A percentile compares a stretch with the other conserved stretches of the same genome.
These are phyloP conservation scores for Metschnikowia hibisci DNA, from an alignment of 805 yeast genomes.

Conservation along the genomic window DNA sequence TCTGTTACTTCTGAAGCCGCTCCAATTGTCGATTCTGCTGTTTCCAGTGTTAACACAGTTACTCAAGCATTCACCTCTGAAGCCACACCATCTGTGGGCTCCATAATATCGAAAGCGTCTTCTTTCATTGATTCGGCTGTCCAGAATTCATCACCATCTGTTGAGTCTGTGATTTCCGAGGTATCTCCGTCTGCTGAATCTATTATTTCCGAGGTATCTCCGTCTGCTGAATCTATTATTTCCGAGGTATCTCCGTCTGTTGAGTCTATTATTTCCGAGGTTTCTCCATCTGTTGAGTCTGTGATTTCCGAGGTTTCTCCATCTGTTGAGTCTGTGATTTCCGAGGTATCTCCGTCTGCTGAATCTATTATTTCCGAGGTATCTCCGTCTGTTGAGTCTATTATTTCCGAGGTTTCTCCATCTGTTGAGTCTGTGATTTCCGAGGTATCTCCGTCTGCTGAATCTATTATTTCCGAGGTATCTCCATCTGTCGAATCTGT, in stretches of 20 bases:
- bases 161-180: not conserved
- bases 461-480: not conserved
- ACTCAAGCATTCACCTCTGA: slow-evolving; percentile 2
- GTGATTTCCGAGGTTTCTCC: not conserved
- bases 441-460: slow-evolving; percentile 2
- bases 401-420: not conserved
- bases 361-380: not conserved
- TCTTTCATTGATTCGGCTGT: not conserved
- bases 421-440: not conserved
- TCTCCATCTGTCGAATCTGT: not conserved
- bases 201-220: not conserved
- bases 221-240: not conserved
- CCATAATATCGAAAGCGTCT: not conserved
- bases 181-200: not conserved
- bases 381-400: slow-evolving; percentile 2
- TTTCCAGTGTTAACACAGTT: slow-evolving; percentile 4
- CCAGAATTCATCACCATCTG: not conserved
- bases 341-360: not conserved
- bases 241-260: slow-evolving; percentile 6
- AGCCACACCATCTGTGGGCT: not conserved
- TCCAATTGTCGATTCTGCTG: not conserved
- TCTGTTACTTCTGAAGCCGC: not conserved
- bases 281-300: not conserved
- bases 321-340: not conserved
- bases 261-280: slow-evolving; percentile 5